Base-by-base conservation (phyloP, 2,329 filamentous ascomycete species). In the Blumeria graminis region DNA sequence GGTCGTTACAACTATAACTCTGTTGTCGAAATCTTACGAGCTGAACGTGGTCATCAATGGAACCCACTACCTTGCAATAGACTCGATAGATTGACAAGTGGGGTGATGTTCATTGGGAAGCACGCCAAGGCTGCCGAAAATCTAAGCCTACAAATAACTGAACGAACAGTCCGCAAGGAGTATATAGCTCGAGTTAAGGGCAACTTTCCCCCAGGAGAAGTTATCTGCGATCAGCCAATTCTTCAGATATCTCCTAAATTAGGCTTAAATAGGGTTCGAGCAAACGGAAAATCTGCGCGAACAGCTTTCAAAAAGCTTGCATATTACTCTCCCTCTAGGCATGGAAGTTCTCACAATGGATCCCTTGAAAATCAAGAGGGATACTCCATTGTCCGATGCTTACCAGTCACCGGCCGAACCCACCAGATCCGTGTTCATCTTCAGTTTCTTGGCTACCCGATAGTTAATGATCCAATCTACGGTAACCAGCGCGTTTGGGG, bases 101-200 rank as follows among this genome's bases (percentile, higher is more conserved):
- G 92, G 53, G 85, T 98, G 66, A 96, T 98, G 90, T 98, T 98
- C 68, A 81, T 98, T 63, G 92, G 84, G 33, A 98, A 98, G 70
- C 81, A 86, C 60, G 75, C 81, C 39, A 78, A 80, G 64, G 86
- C 85, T 0, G 90, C 92, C 0, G 86, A 90, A 61, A 74, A 74
- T 35, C 76, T 98, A 62, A 80, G 82, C 56, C 71, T 75, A 45
- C 84, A 94, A 68, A 86, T 98, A 58, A 77, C 80, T 61, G 77
- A 76, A 5, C 77, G 92, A 38, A 90, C 83, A 0, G 86, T 98
- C 39, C 81, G 87, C 63, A 98, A 98, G 68, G 92, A 98, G 68
- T 98, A 98, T 65, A 74, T 98, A 28, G 90, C 90, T 3, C 77
- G 92, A 41, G 92, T 96, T 9, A 84, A 85, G 61, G 92, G 92